Evolutionary conservation across 768 basidiomycete genomes (phyloP).

Genomic region (Auricularia heimuer): DNA sequence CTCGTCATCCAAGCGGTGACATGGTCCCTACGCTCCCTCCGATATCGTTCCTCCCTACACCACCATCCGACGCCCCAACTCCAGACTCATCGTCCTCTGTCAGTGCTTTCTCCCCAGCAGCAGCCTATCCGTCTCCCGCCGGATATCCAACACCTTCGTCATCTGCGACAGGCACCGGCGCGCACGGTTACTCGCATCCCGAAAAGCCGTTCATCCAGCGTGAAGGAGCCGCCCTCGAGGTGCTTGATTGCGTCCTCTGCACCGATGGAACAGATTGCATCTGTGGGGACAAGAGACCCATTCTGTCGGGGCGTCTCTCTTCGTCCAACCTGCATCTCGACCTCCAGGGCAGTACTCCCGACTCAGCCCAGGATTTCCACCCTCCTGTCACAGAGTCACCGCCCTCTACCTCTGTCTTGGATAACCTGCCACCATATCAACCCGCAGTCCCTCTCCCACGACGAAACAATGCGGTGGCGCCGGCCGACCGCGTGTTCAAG

Average conservation of each 20-base stretch:
- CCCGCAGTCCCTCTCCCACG: conserved; percentile 75
- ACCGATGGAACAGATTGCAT: conserved; percentile 60
- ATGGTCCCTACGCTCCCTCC: background rate
- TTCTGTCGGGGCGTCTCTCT: conserved; percentile 5
- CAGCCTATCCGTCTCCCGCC: background rate
- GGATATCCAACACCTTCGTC: background rate
- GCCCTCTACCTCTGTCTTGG: conserved; percentile 46
- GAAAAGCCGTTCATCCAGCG: background rate
- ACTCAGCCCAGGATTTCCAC: background rate
- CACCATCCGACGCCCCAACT: conserved; percentile 25
- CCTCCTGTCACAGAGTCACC: conserved; percentile 5
- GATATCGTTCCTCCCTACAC: background rate
- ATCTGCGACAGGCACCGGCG: background rate
- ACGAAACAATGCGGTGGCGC: conserved; percentile 19
- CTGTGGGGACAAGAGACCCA: conserved; percentile 43
- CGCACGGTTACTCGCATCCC: background rate
- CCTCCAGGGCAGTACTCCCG: background rate
- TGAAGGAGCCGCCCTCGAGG: conserved; percentile 22
- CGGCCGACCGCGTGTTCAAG: background rate
- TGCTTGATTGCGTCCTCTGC: conserved; percentile 70
- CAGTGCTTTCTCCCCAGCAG: conserved; percentile 15
- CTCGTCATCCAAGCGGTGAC: background rate
- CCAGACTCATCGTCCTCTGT: conserved; percentile 43
- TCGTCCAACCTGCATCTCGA: conserved; percentile 9
- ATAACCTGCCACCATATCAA: conserved; percentile 70